A percentile compares a stretch with the other conserved stretches of the same genome.
phyloP scores from a whole-genome alignment of 2,329 filamentous ascomycete species.

The Aureobasidium sp. region DNA sequence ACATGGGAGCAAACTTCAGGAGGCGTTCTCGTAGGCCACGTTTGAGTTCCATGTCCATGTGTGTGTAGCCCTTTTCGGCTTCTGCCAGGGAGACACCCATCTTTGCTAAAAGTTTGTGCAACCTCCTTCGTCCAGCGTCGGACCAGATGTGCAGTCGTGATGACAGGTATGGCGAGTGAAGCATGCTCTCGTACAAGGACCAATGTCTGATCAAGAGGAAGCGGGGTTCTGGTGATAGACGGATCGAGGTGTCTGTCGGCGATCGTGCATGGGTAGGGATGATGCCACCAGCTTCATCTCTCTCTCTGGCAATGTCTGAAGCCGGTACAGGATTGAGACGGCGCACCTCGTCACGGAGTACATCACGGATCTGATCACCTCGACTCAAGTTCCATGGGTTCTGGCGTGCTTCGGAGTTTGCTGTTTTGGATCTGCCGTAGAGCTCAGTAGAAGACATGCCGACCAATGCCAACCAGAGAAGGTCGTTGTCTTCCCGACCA shows the following conservation, averaged over 20 bases:
- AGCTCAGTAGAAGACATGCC: conserved; percentile 91
- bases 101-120: conserved; percentile 92
- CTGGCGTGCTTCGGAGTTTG: conserved; percentile 23
- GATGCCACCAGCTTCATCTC: conserved; percentile 62
- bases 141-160: conserved; percentile 91
- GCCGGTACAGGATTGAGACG: conserved; percentile 75
- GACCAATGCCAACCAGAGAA: conserved; percentile 90
- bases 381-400: conserved; percentile 37
- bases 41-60: conserved; percentile 98
- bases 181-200: conserved; percentile 97
- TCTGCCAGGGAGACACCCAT: conserved; percentile 94
- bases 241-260: conserved; percentile 84
- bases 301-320: conserved; percentile 48
- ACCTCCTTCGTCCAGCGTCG: conserved; percentile 73
- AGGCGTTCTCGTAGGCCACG: conserved; percentile 75
- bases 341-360: conserved; percentile 86
- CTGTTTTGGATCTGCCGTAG: conserved; percentile 63
- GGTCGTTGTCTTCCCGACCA: conserved; percentile 90
- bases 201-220: conserved; percentile 91
- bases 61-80: conserved; percentile 90
- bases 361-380: conserved; percentile 72
- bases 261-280: conserved; percentile 83
- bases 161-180: conserved; percentile 91
- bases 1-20: conserved; percentile 83
- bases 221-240: conserved; percentile 84